phyloP scores from a whole-genome alignment of 129 eudicot species.

The Centrapalus pauciflorus region DNA sequence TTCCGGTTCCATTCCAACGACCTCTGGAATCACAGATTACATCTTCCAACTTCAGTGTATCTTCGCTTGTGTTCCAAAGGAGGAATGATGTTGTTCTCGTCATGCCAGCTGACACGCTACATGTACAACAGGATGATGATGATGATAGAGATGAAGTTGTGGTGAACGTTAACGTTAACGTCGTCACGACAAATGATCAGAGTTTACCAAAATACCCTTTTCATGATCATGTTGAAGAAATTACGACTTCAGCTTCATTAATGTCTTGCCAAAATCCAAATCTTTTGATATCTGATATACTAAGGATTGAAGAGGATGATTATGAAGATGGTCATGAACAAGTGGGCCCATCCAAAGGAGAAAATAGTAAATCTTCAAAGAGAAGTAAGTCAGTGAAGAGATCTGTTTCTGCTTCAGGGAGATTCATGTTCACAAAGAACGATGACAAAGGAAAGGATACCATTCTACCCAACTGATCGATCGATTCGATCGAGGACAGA shows the following conservation, averaged over 20 bases:
- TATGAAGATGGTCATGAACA: slow-evolving; percentile 23
- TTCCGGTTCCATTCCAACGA: slow-evolving; percentile 26
- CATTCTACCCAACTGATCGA: slow-evolving; percentile 18
- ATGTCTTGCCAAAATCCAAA: slow-evolving; percentile 33
- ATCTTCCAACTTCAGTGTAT: slow-evolving; percentile 27
- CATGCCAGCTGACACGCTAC: slow-evolving; percentile 59
- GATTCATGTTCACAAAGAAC: slow-evolving; percentile 29
- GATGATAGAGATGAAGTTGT: slow-evolving; percentile 17
- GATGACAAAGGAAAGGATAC: slow-evolving; percentile 38
- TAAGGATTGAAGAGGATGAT: slow-evolving; percentile 38
- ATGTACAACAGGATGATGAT: slow-evolving; percentile 20
- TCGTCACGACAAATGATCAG: slow-evolving; percentile 10
- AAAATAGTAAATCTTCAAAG: slow-evolving; percentile 15
- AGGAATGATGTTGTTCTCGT: slow-evolving; percentile 51
- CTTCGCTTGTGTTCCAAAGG: slow-evolving; percentile 44
- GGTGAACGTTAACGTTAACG: slow-evolving; percentile 12
- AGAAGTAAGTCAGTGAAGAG: slow-evolving; percentile 28
- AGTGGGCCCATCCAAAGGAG: slow-evolving; percentile 28
- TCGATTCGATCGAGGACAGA: too few relatives aligned
- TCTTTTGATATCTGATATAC: slow-evolving; percentile 55
- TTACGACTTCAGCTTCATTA: slow-evolving; percentile 47
- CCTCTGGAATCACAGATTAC: slow-evolving; percentile 21
- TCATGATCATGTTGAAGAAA: slow-evolving; percentile 16
- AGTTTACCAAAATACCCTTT: slow-evolving; percentile 24
- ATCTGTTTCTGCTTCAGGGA: slow-evolving; percentile 40